phyloP scores from a whole-genome alignment of 2,329 filamentous ascomycete species.

The Dichotomopilus funicola region DNA sequence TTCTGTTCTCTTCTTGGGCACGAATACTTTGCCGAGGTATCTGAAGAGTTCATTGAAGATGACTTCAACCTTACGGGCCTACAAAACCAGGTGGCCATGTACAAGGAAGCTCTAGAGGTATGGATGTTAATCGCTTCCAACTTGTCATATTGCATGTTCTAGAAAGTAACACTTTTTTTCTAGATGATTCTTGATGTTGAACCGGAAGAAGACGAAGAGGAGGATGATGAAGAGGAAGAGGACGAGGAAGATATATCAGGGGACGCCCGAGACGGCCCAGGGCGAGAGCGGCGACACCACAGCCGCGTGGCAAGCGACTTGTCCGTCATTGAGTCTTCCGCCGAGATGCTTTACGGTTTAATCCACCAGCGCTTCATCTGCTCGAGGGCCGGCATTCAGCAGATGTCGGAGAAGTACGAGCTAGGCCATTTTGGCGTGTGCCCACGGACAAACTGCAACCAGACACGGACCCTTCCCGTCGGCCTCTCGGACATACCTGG shows the following conservation, averaged over 20 bases:
- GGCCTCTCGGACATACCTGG: constrained; percentile 91
- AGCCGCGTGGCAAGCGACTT: constrained; percentile 85
- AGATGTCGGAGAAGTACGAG: constrained; percentile 99
- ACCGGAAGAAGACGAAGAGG: constrained; percentile 86
- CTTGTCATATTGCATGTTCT: too few species aligned
- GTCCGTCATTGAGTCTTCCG: constrained; percentile 91
- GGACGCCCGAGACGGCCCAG: constrained; percentile 52
- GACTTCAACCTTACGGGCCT: constrained; percentile 98
- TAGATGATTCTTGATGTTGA: constrained; percentile 98
- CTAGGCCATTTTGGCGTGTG: constrained; percentile 92
- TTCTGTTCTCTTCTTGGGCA: constrained; percentile 94
- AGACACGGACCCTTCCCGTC: constrained; percentile 84
- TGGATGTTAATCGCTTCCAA: too few species aligned
- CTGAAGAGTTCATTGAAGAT: constrained; percentile 98
- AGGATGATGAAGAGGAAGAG: constrained; percentile 74
- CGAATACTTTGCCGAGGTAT: constrained; percentile 98
- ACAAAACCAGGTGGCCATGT: constrained; percentile 94
- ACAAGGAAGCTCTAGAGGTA: constrained; percentile 93
- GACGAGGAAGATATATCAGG: constrained; percentile 65
- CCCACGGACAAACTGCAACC: constrained; percentile 88
- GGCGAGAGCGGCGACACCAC: constrained; percentile 65
- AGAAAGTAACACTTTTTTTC: too few species aligned
- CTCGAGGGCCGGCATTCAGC: constrained; percentile 89
- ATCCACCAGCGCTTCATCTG: constrained; percentile 99
- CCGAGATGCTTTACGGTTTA: constrained; percentile 95